Evolutionary conservation across 1,284 basidiomycete genomes (phyloP), one percentile per base, ranked within the genome.

Genomic region (Takashimella tepidaria): DNA sequence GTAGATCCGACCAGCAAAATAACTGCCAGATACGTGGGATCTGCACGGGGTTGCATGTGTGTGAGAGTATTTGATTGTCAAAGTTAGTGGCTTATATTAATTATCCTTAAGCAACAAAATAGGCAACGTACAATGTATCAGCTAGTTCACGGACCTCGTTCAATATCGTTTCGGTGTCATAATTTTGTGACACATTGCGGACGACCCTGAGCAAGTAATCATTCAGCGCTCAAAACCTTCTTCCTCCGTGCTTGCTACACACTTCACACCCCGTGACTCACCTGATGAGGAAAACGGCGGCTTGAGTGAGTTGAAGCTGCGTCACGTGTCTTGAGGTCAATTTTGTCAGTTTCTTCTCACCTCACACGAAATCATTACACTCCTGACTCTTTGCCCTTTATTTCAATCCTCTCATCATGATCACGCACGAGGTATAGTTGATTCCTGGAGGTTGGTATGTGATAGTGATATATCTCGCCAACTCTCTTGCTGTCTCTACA

Each of bases 301-400:
- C 48, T 13, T 50, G 48, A 5, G 48, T 42, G 37, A 50, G 48
- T 24, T 50, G 48, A 5, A 50, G 48, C 48, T 50, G 48, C 13
- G 53, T 37, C 20, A 54, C 41, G n/a, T 45, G 31, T 37, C 31
- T 37, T 37, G 31, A 16, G 10, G 8, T 37, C 31, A 16, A 37
- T 8, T 37, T 37, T 16, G 31, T 16, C 16, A 37, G 8, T 16
- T 16, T 37, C 31, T 16, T 16, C 31, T 37, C 31, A 8, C 31
- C 31, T 37, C 10, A 8, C 31, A 37, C 31, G 16, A 37, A 8
- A 8, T 37, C 31, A 8, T 37, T 37, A 16, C 16, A 37, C 31
- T 16, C 31, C 16, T 16, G 8, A 8, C 31, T 37, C 31, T 16
- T 37, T 37, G 10, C 31, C 8, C 31, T 37, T 37, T 16, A n/a